Conservation (phyloP, 2,329 filamentous ascomycete genomes). For the Cladosporium velox region DNA sequence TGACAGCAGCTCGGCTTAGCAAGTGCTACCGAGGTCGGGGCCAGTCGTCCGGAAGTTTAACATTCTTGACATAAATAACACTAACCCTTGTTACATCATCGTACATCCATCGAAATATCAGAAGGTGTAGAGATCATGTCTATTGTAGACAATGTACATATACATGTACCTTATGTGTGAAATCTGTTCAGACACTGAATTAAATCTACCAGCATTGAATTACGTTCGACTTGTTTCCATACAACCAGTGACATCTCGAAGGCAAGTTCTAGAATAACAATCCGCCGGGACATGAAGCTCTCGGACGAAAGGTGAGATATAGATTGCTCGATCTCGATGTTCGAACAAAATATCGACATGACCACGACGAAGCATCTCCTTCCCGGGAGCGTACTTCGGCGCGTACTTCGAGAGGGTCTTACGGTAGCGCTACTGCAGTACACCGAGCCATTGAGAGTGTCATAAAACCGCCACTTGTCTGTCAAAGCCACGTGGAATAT, state of each 20-base stretch:
- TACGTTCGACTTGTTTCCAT: too few species aligned
- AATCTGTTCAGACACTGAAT: too few species aligned
- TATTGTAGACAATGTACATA: background rate
- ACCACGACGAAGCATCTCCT: too few species aligned
- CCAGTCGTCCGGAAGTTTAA: background rate
- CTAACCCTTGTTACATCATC: background rate
- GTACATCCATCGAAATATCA: background rate
- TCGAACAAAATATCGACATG: too few species aligned
- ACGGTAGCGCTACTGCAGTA: too few species aligned
- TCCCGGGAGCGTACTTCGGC: too few species aligned
- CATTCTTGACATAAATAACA: background rate
- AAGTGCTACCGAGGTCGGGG: background rate
- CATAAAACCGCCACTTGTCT: too few species aligned
- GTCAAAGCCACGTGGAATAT: too few species aligned
- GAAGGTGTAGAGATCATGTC: background rate
- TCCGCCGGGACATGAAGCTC: background rate
- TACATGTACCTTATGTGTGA: background rate
- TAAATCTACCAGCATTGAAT: too few species aligned
- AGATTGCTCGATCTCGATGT: background rate
- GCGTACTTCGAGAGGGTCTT: too few species aligned
- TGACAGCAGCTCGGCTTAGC: conserved; percentile 9
- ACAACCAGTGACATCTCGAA: background rate
- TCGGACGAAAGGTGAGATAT: background rate
- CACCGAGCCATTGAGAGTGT: too few species aligned
- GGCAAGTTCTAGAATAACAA: background rate